Percentiles rank a stretch among this genome's conserved stretches.
phyloP scores from a whole-genome alignment of 1,284 basidiomycete genomes.

The Tilletia horrida region DNA sequence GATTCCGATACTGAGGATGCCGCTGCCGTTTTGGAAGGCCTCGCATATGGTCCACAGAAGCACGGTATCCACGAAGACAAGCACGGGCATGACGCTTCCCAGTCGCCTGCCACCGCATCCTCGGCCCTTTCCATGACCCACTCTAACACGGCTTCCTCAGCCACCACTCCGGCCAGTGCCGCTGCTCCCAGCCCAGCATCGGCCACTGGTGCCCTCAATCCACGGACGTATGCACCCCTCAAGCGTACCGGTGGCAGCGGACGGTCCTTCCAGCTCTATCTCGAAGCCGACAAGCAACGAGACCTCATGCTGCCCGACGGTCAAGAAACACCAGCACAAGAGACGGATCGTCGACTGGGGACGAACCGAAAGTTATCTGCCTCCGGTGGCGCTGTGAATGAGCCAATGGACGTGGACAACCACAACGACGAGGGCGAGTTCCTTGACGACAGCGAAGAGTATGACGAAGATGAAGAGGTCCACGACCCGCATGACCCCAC shows the following conservation, averaged over 20 bases:
- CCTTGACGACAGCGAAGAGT: background rate
- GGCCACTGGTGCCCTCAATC: background rate
- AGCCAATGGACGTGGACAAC: too few species aligned
- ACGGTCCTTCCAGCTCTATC: slow-evolving; percentile 27
- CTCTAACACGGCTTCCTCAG: background rate
- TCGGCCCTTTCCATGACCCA: background rate
- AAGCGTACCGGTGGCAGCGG: background rate
- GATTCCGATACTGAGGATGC: slow-evolving; percentile 52
- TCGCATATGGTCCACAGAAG: slow-evolving; percentile 38
- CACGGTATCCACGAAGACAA: background rate
- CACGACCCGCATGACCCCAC: background rate
- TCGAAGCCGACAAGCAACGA: slow-evolving; percentile 24
- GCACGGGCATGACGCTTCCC: background rate
- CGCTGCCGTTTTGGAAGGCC: slow-evolving; percentile 46
- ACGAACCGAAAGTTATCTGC: too few species aligned
- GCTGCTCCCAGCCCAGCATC: background rate
- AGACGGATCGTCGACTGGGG: background rate
- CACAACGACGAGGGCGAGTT: background rate
- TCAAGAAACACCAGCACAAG: background rate
- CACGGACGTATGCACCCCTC: background rate
- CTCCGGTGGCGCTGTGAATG: too few species aligned
- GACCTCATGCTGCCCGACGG: slow-evolving; percentile 22
- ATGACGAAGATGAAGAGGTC: background rate
- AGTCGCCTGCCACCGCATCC: background rate
- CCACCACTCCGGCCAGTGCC: background rate